Conservation (phyloP, 257 asterid species). For the Solanum pinnatisectum region DNA sequence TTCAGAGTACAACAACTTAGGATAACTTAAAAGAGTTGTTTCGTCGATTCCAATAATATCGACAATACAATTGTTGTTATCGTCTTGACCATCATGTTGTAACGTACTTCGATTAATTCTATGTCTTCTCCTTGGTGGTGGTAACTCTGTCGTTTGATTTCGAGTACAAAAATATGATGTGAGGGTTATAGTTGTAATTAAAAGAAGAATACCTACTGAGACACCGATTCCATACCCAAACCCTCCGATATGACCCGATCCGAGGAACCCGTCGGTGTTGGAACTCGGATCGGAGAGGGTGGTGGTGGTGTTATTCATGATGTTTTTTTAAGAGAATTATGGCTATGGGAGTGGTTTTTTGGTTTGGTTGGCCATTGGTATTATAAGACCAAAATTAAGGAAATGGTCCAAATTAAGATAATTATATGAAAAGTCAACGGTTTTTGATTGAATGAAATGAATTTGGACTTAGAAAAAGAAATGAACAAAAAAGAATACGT, state of each 20-base stretch:
- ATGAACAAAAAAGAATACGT: background rate
- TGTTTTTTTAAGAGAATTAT: background rate
- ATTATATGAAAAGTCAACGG: background rate
- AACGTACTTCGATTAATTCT: background rate
- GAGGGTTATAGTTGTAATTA: slow-evolving; percentile 74
- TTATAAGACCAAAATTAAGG: background rate
- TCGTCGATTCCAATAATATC: slow-evolving; percentile 65
- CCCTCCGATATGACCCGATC: slow-evolving; percentile 49
- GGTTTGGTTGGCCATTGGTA: slow-evolving; percentile 20
- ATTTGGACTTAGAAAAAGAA: background rate
- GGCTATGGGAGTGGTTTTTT: background rate
- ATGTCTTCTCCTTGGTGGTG: slow-evolving; percentile 7
- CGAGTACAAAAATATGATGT: slow-evolving; percentile 80
- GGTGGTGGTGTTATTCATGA: slow-evolving; percentile 32
- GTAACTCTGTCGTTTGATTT: slow-evolving; percentile 2
- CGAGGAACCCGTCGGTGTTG: slow-evolving; percentile 38
- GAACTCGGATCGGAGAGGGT: slow-evolving; percentile 4
- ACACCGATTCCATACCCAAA: slow-evolving; percentile 86
- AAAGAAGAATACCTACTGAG: slow-evolving; percentile 75
- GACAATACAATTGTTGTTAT: background rate
- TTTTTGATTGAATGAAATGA: background rate
- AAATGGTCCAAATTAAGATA: slow-evolving; percentile 1
- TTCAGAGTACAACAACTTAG: slow-evolving; percentile 58
- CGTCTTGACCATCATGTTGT: background rate
- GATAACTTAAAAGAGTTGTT: slow-evolving; percentile 53